Base-by-base conservation (phyloP, 257 asterid genomes). In the Nicotiana paniculata region DNA sequence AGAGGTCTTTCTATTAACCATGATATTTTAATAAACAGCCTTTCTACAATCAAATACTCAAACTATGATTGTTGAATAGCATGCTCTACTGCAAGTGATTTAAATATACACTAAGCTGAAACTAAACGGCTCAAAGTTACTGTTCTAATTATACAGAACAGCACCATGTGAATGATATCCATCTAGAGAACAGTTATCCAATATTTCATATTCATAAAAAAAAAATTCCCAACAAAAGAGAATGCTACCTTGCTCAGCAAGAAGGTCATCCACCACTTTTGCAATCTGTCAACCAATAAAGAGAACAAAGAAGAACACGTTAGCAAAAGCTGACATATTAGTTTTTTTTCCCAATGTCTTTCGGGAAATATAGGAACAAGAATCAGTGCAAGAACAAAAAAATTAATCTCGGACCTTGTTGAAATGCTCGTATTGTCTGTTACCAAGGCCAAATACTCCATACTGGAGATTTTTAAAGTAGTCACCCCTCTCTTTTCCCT, bases 391-490 rank as follows among this genome's bases (percentile, higher is more conserved):
- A 51, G 21, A 46, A 66, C 66, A 12, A 81, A 9, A 4, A 10
- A 74, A 54, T 48, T 64, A 43, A 57, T 46, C 57, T 46, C 83
- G 62, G 54, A 96, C 99, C 99, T 96, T 96, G 90, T 96, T 96
- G 88, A 96, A 96, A 92, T 96, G 99, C 89, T 96, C 99, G 74
- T 96, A 96, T 82, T 96, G 99, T 82, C 98, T 87, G 96, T 96
- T 96, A 57, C 99, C 99, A 82, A 96, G 98, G 82, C 99, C 99
- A 87, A 96, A 96, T 48, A 96, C 94, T 84, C 96, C 99, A 79
- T 87, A 94, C 33, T 89, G 90, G 82, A 96, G 93, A 89, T 92
- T 90, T 88, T 93, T 94, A 79, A 93, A 93, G 90, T 89, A 85
- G 53, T 90, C 96, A 32, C 93, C 99, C 83, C 83, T 91, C 62